Evolutionary conservation across 2,329 filamentous ascomycete genomes (phyloP).

Genomic region (Trichoderma endophyticum): DNA sequence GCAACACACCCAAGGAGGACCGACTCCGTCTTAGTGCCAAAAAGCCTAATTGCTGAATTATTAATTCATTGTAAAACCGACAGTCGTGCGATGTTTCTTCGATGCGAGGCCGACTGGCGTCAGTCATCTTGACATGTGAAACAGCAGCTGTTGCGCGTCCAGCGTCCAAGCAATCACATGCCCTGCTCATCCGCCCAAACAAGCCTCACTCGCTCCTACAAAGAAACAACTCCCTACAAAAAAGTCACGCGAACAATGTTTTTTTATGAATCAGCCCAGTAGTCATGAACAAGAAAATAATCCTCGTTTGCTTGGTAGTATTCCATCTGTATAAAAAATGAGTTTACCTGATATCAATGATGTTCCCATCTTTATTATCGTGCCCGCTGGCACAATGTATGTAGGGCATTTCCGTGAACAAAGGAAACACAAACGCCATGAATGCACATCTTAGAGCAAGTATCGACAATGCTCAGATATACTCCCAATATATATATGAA

Average conservation of each 20-base stretch:
- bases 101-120: background rate
- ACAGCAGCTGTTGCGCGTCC: background rate
- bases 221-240: background rate
- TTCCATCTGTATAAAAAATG: slow-evolving; percentile 5
- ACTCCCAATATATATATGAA: background rate
- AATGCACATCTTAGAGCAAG: slow-evolving; percentile 6
- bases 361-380: background rate
- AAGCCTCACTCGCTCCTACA: background rate
- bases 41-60: background rate
- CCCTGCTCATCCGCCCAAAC: background rate
- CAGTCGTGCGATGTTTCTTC: background rate
- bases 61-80: background rate
- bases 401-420: background rate
- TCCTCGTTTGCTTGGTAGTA: slow-evolving; percentile 5
- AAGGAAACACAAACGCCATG: background rate
- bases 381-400: background rate
- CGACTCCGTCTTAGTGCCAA: background rate
- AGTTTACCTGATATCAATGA: slow-evolving; percentile 10
- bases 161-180: background rate
- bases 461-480: background rate
- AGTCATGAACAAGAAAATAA: background rate
- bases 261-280: background rate
- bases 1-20: background rate
- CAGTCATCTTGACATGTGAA: background rate
- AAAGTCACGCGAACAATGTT: background rate